Percentiles rank a stretch among this genome's conserved stretches.
Conservation (phyloP, 345 rosid species). For the Citrus trifoliata region DNA sequence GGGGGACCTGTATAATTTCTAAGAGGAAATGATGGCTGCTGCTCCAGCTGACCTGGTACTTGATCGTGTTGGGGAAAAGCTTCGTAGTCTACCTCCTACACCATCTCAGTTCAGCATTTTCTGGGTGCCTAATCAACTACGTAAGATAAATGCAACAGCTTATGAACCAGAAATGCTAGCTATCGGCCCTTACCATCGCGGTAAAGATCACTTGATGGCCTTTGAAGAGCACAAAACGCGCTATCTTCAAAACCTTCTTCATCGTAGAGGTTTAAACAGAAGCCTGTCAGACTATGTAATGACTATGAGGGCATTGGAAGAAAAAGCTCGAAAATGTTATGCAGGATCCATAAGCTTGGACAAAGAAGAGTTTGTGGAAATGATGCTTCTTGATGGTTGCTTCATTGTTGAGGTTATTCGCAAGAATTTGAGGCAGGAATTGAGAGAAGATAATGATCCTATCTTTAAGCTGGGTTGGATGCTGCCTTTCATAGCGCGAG, state of each 20-base stretch:
- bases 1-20: neutral
- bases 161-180: conserved; percentile 23
- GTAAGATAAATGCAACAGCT: conserved; percentile 11
- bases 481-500: neutral
- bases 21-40: neutral
- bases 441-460: neutral
- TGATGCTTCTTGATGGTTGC: conserved; percentile 34
- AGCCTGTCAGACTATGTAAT: neutral
- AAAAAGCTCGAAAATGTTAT: conserved; percentile 22
- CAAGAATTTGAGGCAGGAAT: neutral
- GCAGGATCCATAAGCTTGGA: neutral
- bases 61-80: neutral
- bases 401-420: conserved; percentile 12
- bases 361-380: conserved; percentile 15
- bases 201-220: conserved; percentile 1
- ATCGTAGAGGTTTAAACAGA: neutral
- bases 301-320: neutral
- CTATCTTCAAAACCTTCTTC: conserved; percentile 10
- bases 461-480: neutral
- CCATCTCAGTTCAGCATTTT: conserved; percentile 6
- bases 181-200: conserved; percentile 21
- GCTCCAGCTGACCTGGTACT: neutral
- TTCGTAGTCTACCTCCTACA: neutral
- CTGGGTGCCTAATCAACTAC: conserved; percentile 6
- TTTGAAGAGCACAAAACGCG: conserved; percentile 17